Evolutionary conservation across 768 basidiomycete species (phyloP), one percentile per base, ranked within the genome.

Genomic region (Galerina marginata): DNA sequence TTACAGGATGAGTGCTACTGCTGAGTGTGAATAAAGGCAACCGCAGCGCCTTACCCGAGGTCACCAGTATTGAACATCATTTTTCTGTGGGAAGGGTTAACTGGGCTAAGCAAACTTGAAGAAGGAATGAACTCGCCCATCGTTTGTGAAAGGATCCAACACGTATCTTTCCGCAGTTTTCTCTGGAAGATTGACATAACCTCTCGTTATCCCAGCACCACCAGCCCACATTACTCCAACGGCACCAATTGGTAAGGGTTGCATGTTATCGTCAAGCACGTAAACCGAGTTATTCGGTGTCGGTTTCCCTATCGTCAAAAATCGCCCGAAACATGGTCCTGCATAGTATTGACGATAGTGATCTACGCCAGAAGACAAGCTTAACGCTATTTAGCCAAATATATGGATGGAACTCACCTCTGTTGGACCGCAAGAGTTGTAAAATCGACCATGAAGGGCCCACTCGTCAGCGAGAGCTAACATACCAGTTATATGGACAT

Each of bases 1-100:
- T 16, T 43, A 58, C 29, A 29, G 37, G 11, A 59, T 57, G 50
- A 60, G 61, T 39, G 43, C 10, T 48, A 38, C 12, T 6, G 11
- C 48, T 26, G 33, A 44, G 50, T 4, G 20, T 23, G 45, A 16
- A 51, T 33, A 33, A 20, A 12, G 56, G 20, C 23, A 44, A 36
- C 40, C 12, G 15, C 52, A 51, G 40, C 47, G n/a, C 54, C 71
- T 58, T 68, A 77, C 72, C 79, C 85, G 12, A 88, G 75, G 67
- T 87, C 86, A 1, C 85, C 85, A 23, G 86, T 88, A 62, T 86
- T 86, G 69, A 86, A 87, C 86, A 88, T 88, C 67, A 81, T 73
- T 40, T 64, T 66, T n/a, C 71, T 74, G 52, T 15, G 26, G 42
- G 52, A 29, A 47, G 14, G 36, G 56, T 51, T 38, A 54, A 20